Evolutionary conservation across 768 basidiomycete species (phyloP).

Genomic region (Amylocystis lapponica): DNA sequence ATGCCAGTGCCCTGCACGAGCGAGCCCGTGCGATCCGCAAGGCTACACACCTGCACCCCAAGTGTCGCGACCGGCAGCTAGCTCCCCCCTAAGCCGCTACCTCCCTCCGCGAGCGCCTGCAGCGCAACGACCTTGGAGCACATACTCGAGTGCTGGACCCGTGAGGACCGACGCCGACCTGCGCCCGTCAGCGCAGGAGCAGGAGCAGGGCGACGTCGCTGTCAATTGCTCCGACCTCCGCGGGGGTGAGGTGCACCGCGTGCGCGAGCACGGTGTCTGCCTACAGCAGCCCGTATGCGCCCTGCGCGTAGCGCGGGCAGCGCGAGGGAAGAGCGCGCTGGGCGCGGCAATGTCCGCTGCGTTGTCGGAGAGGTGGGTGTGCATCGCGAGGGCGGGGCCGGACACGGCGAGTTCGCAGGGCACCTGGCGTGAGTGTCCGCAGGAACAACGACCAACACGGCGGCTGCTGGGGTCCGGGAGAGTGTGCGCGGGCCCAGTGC

Average conservation of each 20-base stretch:
- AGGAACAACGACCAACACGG: too few species aligned
- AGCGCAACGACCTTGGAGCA: constrained; percentile 73
- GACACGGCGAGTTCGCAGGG: constrained; percentile 57
- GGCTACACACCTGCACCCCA: constrained; percentile 77
- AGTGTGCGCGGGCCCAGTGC: too few species aligned
- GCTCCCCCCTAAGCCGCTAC: constrained; percentile 39
- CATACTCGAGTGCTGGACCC: constrained; percentile 68
- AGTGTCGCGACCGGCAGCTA: constrained; percentile 71
- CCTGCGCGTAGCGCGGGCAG: constrained; percentile 50
- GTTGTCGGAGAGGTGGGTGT: constrained; percentile 94
- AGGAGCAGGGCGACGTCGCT: constrained; percentile 40
- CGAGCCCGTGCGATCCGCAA: constrained; percentile 66
- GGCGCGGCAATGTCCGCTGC: constrained; percentile 62
- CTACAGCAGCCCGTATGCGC: constrained; percentile 67
- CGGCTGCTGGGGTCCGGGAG: too few species aligned
- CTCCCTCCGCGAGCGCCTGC: constrained; percentile 23
- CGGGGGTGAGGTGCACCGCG: constrained; percentile 69
- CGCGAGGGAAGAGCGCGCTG: constrained; percentile 53
- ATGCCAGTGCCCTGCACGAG: constrained; percentile 75
- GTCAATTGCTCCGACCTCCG: constrained; percentile 71
- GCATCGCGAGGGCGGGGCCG: constrained; percentile 65
- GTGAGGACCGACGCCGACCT: constrained; percentile 67
- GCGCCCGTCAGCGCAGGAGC: not conserved
- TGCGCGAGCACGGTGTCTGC: constrained; percentile 85
- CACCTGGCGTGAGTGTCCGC: too few species aligned